These are phyloP conservation scores for Didymella keratinophila DNA, from an alignment of 2,329 filamentous ascomycete species.

Conservation along the genomic window DNA sequence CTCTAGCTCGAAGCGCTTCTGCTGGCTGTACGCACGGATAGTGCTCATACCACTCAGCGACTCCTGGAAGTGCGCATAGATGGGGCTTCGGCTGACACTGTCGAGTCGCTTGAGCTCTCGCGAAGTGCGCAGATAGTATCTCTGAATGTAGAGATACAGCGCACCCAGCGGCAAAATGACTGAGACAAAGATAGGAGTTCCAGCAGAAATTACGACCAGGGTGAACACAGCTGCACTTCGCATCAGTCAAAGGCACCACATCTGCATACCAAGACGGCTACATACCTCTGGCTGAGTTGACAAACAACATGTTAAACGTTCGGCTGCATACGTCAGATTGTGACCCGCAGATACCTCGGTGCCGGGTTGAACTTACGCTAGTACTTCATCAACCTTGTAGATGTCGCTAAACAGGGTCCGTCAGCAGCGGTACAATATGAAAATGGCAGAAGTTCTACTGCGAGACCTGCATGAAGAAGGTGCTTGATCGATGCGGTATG, in stretches of 20 bases:
- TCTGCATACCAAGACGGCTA: conserved; percentile 21
- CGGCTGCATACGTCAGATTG: conserved; percentile 56
- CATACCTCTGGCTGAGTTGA: conserved; percentile 59
- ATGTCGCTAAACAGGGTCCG: conserved; percentile 64
- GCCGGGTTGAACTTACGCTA: conserved; percentile 64
- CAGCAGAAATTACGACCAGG: conserved; percentile 80
- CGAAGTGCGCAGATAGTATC: conserved; percentile 95
- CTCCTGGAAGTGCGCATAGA: conserved; percentile 98
- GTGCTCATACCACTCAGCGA: conserved; percentile 92
- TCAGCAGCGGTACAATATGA: conserved; percentile 10
- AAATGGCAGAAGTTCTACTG: neutral
- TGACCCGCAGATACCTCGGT: neutral
- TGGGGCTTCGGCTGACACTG: conserved; percentile 92
- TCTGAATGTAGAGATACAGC: conserved; percentile 91
- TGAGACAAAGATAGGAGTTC: conserved; percentile 80
- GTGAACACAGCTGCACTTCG: conserved; percentile 70
- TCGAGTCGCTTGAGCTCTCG: conserved; percentile 95
- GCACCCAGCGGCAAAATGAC: conserved; percentile 81
- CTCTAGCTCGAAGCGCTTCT: conserved; percentile 85
- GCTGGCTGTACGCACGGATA: conserved; percentile 92
- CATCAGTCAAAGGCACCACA: conserved; percentile 36
- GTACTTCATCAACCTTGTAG: conserved; percentile 86
- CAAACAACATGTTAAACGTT: conserved; percentile 90
- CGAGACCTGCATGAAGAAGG: neutral
- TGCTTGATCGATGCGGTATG: conserved; percentile 3